These are phyloP conservation scores for Blastobotrys ciferrii DNA, from an alignment of 1,139 yeast species.

Conservation along the genomic window DNA sequence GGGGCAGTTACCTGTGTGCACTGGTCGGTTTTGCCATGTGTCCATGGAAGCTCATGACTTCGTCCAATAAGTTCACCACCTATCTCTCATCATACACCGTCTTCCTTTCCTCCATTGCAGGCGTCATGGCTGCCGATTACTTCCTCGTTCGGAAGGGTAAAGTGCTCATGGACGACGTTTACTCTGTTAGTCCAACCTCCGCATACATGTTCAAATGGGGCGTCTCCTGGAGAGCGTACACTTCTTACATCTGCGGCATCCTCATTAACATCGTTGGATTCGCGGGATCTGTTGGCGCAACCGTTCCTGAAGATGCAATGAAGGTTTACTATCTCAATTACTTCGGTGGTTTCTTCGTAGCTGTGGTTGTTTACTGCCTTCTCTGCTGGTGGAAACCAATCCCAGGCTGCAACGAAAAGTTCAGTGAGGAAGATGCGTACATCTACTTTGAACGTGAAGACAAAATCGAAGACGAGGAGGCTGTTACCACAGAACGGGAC, in stretches of 20 bases:
- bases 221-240: slow-evolving; percentile 65
- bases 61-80: slow-evolving; percentile 76
- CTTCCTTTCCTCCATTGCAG: slow-evolving; percentile 83
- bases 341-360: slow-evolving; percentile 66
- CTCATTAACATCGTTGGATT: slow-evolving; percentile 85
- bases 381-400: slow-evolving; percentile 58
- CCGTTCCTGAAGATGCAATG: slow-evolving; percentile 78
- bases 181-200: slow-evolving; percentile 46
- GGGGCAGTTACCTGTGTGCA: slow-evolving; percentile 83
- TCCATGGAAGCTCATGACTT: slow-evolving; percentile 82
- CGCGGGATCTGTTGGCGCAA: slow-evolving; percentile 71
- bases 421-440: slow-evolving; percentile 14
- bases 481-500: background rate
- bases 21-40: slow-evolving; percentile 71
- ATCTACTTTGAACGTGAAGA: slow-evolving; percentile 9
- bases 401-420: slow-evolving; percentile 31
- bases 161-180: slow-evolving; percentile 62
- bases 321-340: slow-evolving; percentile 69
- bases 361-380: slow-evolving; percentile 51
- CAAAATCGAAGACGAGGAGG: background rate
- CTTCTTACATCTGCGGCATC: slow-evolving; percentile 43
- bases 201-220: slow-evolving; percentile 64
- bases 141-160: slow-evolving; percentile 68
- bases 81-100: slow-evolving; percentile 84
- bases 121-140: slow-evolving; percentile 77